Evolutionary conservation across 1,139 yeast species (phyloP), one percentile per base, ranked within the genome.

Genomic region (Candida frijolesensis): DNA sequence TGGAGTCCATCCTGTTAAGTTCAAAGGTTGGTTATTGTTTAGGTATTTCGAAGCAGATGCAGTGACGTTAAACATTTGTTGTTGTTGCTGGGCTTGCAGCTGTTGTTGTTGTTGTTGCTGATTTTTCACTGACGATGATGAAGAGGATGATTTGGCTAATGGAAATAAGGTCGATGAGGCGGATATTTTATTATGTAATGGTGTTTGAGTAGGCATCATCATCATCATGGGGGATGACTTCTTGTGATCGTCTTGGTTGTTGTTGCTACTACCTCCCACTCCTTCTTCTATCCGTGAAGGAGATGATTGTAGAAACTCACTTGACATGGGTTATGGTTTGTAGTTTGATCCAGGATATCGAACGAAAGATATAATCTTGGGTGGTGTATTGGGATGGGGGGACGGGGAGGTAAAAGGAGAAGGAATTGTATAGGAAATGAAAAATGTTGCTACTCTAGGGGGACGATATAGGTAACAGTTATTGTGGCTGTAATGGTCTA

Each of bases 1-100:
- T 3, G 80, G 80, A 5, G 80, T 75, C 80, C 80, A 76, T 1
- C 79, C 78, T 1, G 74, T 61, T 48, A 70, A 57, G 47, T 61
- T 62, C 3, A 68, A 60, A 47, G 47, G 38, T 48, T 54, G 56
- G 22, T 19, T 19, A 25, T 25, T 25, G 44, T 56, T 53, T 44
- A 55, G 52, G 30, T 57, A 51, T 52, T 64, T 65, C 16, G 69
- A 60, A 4, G 70, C 70, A 3, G 72, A 67, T 0, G 73, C 70
- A 4, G 73, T 69, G 27, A 60, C 55, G 15, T 44, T 47, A 12
- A 30, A 45, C 33, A 49, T 45, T 45, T 57, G 50, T 49, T 45
- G 47, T 29, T 48, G 48, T 45, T 51, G 48, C 47, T 54, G 47
- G 2, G 9, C 52, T 41, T 40, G 49, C 37, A 45, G 32, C 42